phyloP scores from a whole-genome alignment of 2,329 filamentous ascomycete species.

The Cordyceps militaris region DNA sequence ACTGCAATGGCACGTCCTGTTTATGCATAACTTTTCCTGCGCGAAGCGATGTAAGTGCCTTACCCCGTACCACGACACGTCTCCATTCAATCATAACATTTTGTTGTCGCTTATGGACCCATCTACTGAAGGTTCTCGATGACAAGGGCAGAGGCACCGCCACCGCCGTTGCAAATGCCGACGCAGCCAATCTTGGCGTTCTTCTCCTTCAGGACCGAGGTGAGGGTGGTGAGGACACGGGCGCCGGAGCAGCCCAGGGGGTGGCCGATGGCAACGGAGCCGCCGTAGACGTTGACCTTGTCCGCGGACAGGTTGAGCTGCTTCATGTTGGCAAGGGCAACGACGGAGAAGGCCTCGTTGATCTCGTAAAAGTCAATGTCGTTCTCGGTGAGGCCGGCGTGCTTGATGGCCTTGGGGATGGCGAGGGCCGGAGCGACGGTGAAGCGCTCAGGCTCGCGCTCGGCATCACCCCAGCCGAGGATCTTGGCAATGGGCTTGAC shows the following conservation, averaged over 20 bases:
- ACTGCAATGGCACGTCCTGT: background rate
- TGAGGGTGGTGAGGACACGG: conserved; percentile 83
- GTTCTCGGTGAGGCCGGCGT: conserved; percentile 72
- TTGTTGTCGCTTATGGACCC: background rate
- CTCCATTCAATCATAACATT: background rate
- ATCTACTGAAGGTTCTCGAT: conserved; percentile 64
- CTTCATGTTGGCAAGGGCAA: conserved; percentile 95
- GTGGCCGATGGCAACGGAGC: conserved; percentile 92
- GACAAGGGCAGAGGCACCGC: conserved; percentile 88
- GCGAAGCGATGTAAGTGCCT: background rate
- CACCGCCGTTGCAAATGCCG: conserved; percentile 96
- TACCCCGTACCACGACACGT: background rate
- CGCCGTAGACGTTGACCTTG: conserved; percentile 92
- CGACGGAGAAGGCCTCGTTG: conserved; percentile 98
- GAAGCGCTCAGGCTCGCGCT: conserved; percentile 86
- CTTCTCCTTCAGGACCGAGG: conserved; percentile 83
- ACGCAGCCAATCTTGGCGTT: conserved; percentile 89
- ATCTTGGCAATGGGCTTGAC: conserved; percentile 95
- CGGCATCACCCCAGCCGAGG: conserved; percentile 93
- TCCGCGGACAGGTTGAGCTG: conserved; percentile 70
- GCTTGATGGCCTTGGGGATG: conserved; percentile 95
- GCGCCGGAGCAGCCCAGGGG: conserved; percentile 91
- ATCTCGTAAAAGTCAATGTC: conserved; percentile 94
- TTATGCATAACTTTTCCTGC: background rate
- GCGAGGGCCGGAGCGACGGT: conserved; percentile 89